Percentiles rank a stretch among this genome's conserved stretches.
Conservation (phyloP, 768 basidiomycete species). For the Cyathus striatus region DNA sequence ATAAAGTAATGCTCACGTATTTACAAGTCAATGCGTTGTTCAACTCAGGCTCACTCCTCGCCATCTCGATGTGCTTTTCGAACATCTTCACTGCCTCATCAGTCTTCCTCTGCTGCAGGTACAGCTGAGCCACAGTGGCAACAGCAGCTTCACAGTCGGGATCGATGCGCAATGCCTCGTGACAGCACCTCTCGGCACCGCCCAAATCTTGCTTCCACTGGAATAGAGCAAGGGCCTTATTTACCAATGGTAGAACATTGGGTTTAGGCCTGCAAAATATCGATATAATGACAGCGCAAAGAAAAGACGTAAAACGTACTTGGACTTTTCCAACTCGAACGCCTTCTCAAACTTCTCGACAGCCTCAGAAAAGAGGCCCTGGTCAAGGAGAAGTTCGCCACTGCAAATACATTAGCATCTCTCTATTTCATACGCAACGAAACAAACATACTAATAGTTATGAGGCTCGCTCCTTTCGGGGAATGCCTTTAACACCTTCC, state of each 20-base stretch:
- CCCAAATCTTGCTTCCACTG: conserved; percentile 92
- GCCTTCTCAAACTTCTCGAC: conserved; percentile 92
- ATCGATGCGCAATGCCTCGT: conserved; percentile 85
- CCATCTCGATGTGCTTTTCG: conserved; percentile 74
- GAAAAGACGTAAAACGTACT: conserved; percentile 34
- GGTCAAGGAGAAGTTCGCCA: conserved; percentile 92
- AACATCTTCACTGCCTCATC: conserved; percentile 86
- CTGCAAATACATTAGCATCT: conserved; percentile 30
- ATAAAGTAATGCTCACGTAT: conserved; percentile 47
- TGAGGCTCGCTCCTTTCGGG: conserved; percentile 83
- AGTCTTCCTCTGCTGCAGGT: conserved; percentile 86
- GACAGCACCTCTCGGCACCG: conserved; percentile 78
- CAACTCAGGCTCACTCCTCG: conserved; percentile 88
- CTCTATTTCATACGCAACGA: background rate
- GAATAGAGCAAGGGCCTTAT: conserved; percentile 95
- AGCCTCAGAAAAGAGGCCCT: conserved; percentile 81
- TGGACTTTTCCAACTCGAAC: conserved; percentile 78
- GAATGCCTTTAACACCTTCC: conserved; percentile 80
- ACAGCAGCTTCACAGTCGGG: conserved; percentile 95
- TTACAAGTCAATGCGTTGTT: conserved; percentile 71
- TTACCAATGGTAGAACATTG: conserved; percentile 92
- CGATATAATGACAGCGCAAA: conserved; percentile 1
- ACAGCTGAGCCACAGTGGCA: conserved; percentile 90
- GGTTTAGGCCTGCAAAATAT: conserved; percentile 29
- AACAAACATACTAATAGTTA: conserved; percentile 83